phyloP scores from a whole-genome alignment of 306 rosid species.

The Cicer bijugum region DNA sequence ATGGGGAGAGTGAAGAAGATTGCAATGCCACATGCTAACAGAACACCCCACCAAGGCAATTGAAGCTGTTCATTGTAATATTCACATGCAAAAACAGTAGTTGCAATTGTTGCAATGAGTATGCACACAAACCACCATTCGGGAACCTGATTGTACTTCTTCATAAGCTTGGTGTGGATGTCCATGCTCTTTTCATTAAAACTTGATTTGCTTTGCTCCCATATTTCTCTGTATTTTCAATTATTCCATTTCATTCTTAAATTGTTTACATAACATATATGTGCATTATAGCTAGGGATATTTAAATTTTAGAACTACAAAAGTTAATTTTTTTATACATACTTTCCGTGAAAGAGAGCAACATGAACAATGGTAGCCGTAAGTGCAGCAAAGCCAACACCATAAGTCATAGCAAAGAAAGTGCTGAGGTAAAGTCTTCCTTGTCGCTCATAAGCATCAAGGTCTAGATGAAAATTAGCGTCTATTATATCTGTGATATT shows the following conservation, averaged over 20 bases:
- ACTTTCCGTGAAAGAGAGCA: conserved; percentile 92
- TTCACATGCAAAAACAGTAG: conserved; percentile 64
- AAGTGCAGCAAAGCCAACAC: conserved; percentile 90
- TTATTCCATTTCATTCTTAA: not conserved
- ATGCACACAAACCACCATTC: conserved; percentile 89
- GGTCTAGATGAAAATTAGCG: conserved; percentile 69
- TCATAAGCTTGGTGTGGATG: conserved; percentile 79
- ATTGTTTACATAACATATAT: not conserved
- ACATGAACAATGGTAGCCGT: conserved; percentile 82
- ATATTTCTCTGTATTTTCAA: conserved; percentile 67
- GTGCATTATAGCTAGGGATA: no score
- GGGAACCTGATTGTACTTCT: conserved; percentile 76
- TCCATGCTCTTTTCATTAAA: conserved; percentile 64
- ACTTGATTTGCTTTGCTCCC: conserved; percentile 81
- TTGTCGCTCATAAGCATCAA: conserved; percentile 59
- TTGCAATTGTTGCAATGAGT: conserved; percentile 60
- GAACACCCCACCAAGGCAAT: conserved; percentile 98
- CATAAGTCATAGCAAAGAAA: conserved; percentile 76
- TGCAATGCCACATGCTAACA: conserved; percentile 81
- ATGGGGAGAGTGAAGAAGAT: conserved; percentile 89
- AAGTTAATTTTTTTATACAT: no score
- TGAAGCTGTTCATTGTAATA: conserved; percentile 83
- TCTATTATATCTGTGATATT: conserved; percentile 71
- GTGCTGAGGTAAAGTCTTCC: conserved; percentile 69
- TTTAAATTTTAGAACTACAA: no score